Conservation (phyloP, 2,329 filamentous ascomycete species). For the Fusarium udum region DNA sequence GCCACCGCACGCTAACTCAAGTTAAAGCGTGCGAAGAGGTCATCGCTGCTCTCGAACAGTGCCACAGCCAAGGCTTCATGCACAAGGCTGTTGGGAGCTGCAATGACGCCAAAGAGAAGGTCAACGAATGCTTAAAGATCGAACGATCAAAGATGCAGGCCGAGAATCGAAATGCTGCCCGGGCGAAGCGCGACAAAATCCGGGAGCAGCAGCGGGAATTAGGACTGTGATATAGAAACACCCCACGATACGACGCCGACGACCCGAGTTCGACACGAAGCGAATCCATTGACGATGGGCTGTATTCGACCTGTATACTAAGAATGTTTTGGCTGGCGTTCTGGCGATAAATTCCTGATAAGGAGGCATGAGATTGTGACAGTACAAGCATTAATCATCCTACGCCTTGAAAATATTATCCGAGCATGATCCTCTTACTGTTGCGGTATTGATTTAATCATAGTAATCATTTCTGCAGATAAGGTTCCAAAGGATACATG, state of each 20-base stretch:
- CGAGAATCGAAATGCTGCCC: constrained; percentile 75
- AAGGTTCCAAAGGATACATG: too few relatives aligned
- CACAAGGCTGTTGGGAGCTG: constrained; percentile 92
- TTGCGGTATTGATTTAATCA: too few relatives aligned
- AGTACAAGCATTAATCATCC: constrained; percentile 11
- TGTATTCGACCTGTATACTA: constrained; percentile 23
- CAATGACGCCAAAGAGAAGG: constrained; percentile 83
- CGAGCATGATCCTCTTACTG: too few relatives aligned
- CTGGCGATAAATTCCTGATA: background rate
- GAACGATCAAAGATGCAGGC: constrained; percentile 83
- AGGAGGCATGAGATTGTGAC: constrained; percentile 7
- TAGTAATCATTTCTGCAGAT: too few relatives aligned
- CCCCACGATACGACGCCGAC: constrained; percentile 1
- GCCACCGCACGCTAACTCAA: constrained; percentile 26
- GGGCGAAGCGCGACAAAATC: constrained; percentile 75
- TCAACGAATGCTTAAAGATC: constrained; percentile 84
- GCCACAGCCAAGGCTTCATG: constrained; percentile 90
- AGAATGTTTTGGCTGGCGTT: constrained; percentile 24
- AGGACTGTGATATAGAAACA: constrained; percentile 45
- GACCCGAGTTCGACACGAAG: background rate
- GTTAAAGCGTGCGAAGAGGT: constrained; percentile 87
- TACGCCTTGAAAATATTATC: too few relatives aligned
- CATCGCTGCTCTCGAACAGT: constrained; percentile 93
- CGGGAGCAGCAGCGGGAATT: constrained; percentile 73
- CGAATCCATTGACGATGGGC: background rate